Base-by-base conservation (phyloP, 2,329 filamentous ascomycete genomes). In the Gnomoniopsis sp. region DNA sequence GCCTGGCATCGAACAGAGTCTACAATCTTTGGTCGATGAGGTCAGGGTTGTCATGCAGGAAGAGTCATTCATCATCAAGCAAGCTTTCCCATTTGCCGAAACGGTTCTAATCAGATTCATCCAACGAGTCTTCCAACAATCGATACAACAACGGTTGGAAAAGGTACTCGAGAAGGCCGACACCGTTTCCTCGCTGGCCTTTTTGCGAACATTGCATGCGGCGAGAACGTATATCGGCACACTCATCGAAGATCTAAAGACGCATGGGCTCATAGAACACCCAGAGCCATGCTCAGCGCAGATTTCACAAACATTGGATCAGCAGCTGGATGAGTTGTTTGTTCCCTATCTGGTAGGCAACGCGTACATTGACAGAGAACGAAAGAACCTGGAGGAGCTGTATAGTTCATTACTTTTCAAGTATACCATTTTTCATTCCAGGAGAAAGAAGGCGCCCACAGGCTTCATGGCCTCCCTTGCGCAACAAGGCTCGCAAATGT, bases 51-150 rank as follows among this genome's bases (percentile, higher is more conserved):
- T 97, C 49, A 92, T 98, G 74, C 93, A 98, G 71, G 93, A 98
- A 68, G 95, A 99, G 70, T 97, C 93, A 11, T 90, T 91, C 65
- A 96, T 97, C 71, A 98, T 99, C 72, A 96, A 95, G 73, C 86
- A 92, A 53, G 93, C 95, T 0, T 99, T 99, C 69, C 95, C 95
- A 0, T 97, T 93, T 72, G 93, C 96, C 66, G 95, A 99, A 67
- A 93, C 93, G 60, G 95, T 99, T 1, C 78, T 99, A 53, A 88
- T 88, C 64, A 93, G 93, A 67, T 99, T 99, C 67, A 82, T 99
- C 53, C 95, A 99, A 73, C 85, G 95, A 65, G 89, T 99, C 12
- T 99, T 99, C 69, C 95, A 99, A 70, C 95, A 99, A 73, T 98
- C 93, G 1, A 93, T 99, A 62, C 96, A 99, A 74, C 93, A 98